Evolutionary conservation across 106 monocot species (phyloP), one percentile per base, ranked within the genome.

Genomic region (Allium sativum): DNA sequence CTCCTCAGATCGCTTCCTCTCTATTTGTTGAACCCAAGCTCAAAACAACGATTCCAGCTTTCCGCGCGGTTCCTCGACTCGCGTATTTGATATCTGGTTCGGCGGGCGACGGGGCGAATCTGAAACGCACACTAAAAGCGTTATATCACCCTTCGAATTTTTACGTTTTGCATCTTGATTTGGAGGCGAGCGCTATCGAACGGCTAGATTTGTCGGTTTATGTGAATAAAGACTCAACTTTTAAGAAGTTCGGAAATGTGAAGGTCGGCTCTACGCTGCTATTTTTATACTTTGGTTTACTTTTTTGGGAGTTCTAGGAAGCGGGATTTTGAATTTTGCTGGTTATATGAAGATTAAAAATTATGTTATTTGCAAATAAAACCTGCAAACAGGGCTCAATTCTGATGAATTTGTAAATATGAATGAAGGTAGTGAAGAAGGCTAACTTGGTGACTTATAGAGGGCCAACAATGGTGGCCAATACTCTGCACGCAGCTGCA

Each of bases 401-500:
- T 31, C 5, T 31, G 31, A 31, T 31, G 31, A 31, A 31, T 31
- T 31, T 31, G 31, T 5, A 31, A 31, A 31, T 31, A 31, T 31
- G 31, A 31, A 31, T 31, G 31, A 31, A 31, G 31, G 31, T 31
- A 31, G 48, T 79, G 46, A 18, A 59, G 48, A 69, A 65, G 47
- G 79, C 79, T 15, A 79, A 79, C 10, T 64, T 79, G 59, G 79
- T 79, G 48, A 84, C 84, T 7, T 80, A 84, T 63, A 50, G 84
- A 46, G 84, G 84, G 0, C 84, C 84, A 9, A 79, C 84, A n/a
- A 84, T 80, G 84, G 84, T 84, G 17, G 61, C 84, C 4, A 84
- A 84, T 66, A 84, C 84, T 11, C 79, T 84, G 59, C 84, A 79
- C 48, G 84, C 79, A 54, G 79, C 79, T 12, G 73, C 84, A 6